Conservation (phyloP, 371 early-diverging fungal species). For the Apophysomyces ossiformis region DNA sequence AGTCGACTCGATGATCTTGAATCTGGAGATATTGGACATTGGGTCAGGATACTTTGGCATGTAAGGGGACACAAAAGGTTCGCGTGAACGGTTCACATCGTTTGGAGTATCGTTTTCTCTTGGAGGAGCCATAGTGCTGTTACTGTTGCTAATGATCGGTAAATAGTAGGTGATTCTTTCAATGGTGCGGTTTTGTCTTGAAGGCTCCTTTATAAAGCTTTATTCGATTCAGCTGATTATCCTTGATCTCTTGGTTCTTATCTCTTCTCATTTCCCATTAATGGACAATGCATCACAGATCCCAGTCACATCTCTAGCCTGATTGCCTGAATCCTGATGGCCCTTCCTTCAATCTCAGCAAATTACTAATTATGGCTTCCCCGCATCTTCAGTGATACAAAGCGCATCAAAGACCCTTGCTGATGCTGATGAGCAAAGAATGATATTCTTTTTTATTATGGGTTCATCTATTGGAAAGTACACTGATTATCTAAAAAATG, state of each 20-base stretch:
- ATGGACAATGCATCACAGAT: slow-evolving; percentile 11
- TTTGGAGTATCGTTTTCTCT: slow-evolving; percentile 4
- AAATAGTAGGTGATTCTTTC: background rate
- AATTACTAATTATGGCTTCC: background rate
- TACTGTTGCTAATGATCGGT: background rate
- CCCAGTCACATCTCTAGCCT: background rate
- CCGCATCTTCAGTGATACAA: no score
- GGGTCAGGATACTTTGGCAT: slow-evolving; percentile 69
- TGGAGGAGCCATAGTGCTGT: background rate
- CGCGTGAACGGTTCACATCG: slow-evolving; percentile 22
- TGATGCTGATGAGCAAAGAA: no score
- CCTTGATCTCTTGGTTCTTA: slow-evolving; percentile 4
- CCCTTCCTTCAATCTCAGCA: background rate
- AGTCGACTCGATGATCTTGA: slow-evolving; percentile 91
- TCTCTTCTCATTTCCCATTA: slow-evolving; percentile 6
- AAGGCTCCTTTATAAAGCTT: background rate
- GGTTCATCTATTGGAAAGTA: no score
- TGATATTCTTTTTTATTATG: no score
- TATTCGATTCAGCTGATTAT: background rate
- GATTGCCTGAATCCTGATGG: background rate
- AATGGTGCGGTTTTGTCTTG: background rate
- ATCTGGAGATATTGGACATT: slow-evolving; percentile 82
- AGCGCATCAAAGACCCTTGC: no score
- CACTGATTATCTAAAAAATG: no score
- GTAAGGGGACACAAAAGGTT: slow-evolving; percentile 55